phyloP scores from a whole-genome alignment of 208 protist species.

The Trypanosoma brucei region DNA sequence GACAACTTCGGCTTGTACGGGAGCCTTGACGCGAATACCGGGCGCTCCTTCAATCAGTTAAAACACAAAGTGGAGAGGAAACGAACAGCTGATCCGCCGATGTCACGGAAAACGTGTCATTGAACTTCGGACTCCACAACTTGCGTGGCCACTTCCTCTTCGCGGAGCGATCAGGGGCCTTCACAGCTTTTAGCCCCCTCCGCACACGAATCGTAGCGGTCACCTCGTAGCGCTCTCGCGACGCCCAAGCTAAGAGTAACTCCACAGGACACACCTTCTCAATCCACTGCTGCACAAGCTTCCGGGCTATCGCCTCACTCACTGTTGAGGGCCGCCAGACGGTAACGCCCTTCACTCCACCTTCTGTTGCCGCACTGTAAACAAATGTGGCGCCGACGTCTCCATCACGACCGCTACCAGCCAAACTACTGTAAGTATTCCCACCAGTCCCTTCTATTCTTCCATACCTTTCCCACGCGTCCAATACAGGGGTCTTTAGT shows the following conservation, averaged over 20 bases:
- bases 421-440: neutral
- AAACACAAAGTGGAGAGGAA: slow-evolving; percentile 17
- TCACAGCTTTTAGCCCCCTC: slow-evolving; percentile 11
- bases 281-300: slow-evolving; percentile 16
- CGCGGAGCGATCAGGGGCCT: slow-evolving; percentile 23
- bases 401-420: neutral
- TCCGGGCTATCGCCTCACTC: slow-evolving; percentile 21
- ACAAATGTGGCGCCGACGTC: slow-evolving; percentile 6
- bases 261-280: slow-evolving; percentile 26
- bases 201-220: slow-evolving; percentile 30
- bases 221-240: slow-evolving; percentile 38
- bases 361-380: neutral
- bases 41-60: neutral
- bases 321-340: slow-evolving; percentile 16
- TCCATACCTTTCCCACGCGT: neutral
- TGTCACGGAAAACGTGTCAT: slow-evolving; percentile 34
- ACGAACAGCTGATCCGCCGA: slow-evolving; percentile 28
- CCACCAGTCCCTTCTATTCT: neutral
- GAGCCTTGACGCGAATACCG: neutral
- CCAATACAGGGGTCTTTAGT: neutral
- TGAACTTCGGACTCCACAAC: slow-evolving; percentile 34
- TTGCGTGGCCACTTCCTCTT: slow-evolving; percentile 37
- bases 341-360: neutral
- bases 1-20: too few relatives aligned
- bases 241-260: slow-evolving; percentile 30